Evolutionary conservation across 2,329 filamentous ascomycete genomes (phyloP), one percentile per base, ranked within the genome.

Genomic region (Thermomyces lanuginosus): DNA sequence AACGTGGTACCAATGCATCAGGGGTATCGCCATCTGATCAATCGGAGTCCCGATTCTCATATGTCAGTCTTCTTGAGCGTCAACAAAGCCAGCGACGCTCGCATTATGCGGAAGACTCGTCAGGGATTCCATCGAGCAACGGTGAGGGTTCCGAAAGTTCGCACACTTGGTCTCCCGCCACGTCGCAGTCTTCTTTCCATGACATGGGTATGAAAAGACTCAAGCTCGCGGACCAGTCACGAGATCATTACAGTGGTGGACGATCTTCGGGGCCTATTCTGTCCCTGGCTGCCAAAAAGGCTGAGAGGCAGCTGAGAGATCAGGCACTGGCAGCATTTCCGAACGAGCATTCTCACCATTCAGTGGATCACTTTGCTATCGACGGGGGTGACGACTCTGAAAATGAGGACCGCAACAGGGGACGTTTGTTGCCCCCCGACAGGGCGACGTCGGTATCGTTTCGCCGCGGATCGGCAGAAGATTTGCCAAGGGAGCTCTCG

Each of bases 261-360:
- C 67, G 69, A 36, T 76, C 79, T 39, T 72, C 76, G 27, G 72
- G 74, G 19, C 84, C 84, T 49, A 56, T 92, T 29, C 66, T 92
- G 32, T 72, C 78, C 30, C 60, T 92, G 31, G 80, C 83, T 22
- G 79, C 79, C 26, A 76, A 73, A 43, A 76, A 82, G 43, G 79
- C 78, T 6, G 75, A 89, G 48, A 72, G 74, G 43, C 76, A 86
- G 48, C 61, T 93, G 36, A 72, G 77, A 35, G 80, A 92, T 40
- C 56, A 57, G 36, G 50, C 58, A 9, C 43, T 63, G 29, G 59
- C 59, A 18, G 59, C 58, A 4, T 63, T 61, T 34, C 59, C 60
- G 8, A 61, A 61, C 31, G 58, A 63, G 36, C 50, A 58, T 34
- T 44, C 50, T 10, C 50, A 62, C 29, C 54, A 62, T 26, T 47